Evolutionary conservation across 768 basidiomycete genomes (phyloP), one percentile per base, ranked within the genome.

Genomic region (Termitomyces sp.): DNA sequence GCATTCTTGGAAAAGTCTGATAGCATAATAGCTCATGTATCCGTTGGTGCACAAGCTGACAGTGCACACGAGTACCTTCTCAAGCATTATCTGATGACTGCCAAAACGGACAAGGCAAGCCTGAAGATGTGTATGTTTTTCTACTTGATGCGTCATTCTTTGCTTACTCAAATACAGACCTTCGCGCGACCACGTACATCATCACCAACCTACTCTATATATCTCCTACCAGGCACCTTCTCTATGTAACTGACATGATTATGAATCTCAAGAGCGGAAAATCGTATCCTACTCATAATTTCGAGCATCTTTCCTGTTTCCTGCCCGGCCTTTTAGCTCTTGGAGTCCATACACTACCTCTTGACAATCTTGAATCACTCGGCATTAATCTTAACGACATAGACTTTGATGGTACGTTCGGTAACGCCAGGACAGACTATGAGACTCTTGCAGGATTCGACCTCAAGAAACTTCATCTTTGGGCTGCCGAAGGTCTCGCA

Each of bases 271-370:
- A 66, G 4, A 61, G 62, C 42, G 64, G 70, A 31, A 61, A 61
- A 10, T 70, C 67, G 28, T 58, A 63, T 15, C 75, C 79, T 23
- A 72, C 77, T 10, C 81, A 86, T 61, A 63, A 66, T 21, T 82
- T 89, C 53, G 89, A 91, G 59, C 89, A 91, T 63, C 71, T 91
- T 28, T 83, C 88, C 11, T 90, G 89, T 68, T 91, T 90, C 72
- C 75, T 89, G 48, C 87, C 88, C 0, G 89, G 89, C 15, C 71
- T 90, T 15, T 74, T 91, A 49, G 87, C 89, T 5, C 75, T 91
- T 3, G 89, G 89, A 26, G 86, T 72, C 5, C 78, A 85, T 59
- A 78, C 78, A 11, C 76, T 90, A 49, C 81, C 81, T 26, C 71
- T 86, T 50, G 75, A 84, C 55, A 69, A 81, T 51, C 75, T 86